Percentiles rank a stretch among this genome's conserved stretches.
phyloP scores from a whole-genome alignment of 2,329 filamentous ascomycete genomes.

The Furcasterigmium sp. region DNA sequence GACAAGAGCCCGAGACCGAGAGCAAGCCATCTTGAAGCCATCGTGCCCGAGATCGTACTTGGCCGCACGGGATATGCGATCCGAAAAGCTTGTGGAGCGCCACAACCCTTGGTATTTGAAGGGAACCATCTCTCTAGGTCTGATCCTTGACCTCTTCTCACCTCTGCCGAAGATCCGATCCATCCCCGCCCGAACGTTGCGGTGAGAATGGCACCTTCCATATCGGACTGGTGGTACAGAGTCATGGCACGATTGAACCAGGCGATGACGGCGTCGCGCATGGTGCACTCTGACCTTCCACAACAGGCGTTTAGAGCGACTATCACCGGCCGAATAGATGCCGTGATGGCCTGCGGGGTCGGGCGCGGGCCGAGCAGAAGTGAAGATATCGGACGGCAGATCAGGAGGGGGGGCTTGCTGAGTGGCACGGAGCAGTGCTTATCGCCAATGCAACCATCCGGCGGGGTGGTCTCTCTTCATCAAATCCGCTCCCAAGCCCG shows the following conservation, averaged over 20 bases:
- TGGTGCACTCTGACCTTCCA: neutral
- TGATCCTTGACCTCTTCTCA: neutral
- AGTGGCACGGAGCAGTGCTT: too few relatives aligned
- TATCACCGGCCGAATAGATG: neutral
- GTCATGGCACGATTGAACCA: neutral
- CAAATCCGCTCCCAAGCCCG: too few relatives aligned
- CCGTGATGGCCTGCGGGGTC: neutral
- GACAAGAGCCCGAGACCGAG: neutral
- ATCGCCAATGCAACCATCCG: too few relatives aligned
- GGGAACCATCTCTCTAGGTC: neutral
- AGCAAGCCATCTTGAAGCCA: neutral
- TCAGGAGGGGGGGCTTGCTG: too few relatives aligned
- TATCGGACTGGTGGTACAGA: neutral
- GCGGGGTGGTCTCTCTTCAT: too few relatives aligned
- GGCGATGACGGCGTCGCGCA: neutral
- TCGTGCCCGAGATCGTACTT: neutral
- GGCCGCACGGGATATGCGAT: neutral
- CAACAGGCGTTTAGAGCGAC: neutral
- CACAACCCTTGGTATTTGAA: constrained; percentile 1
- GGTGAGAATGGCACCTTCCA: neutral
- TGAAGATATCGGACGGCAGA: too few relatives aligned
- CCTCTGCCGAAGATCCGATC: neutral
- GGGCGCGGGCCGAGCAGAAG: neutral
- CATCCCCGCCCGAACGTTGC: neutral
- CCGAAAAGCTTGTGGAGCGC: neutral